Evolutionary conservation across 495 filamentous ascomycete species (phyloP).

Genomic region (Penicillium argentinense): DNA sequence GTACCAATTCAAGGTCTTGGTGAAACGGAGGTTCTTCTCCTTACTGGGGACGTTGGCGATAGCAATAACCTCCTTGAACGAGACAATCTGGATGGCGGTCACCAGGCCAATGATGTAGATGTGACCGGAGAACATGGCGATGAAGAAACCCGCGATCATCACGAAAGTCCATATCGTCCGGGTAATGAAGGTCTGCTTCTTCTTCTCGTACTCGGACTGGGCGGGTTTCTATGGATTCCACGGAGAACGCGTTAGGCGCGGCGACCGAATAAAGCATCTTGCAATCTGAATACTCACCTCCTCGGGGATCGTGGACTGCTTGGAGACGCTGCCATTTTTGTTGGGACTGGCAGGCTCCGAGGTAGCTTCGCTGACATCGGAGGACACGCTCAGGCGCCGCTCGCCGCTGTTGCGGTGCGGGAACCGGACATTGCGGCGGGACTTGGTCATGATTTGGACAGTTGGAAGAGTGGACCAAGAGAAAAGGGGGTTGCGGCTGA

Average conservation of each 20-base stretch:
- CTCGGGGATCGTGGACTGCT: conserved; percentile 48
- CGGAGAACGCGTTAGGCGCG: neutral
- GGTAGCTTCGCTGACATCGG: conserved; percentile 75
- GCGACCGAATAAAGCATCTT: neutral
- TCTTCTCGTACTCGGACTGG: conserved; percentile 89
- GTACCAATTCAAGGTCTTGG: conserved; percentile 97
- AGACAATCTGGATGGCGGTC: conserved; percentile 90
- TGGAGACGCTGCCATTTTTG: conserved; percentile 45
- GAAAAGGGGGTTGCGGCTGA: conserved; percentile 12
- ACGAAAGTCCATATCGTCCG: conserved; percentile 97
- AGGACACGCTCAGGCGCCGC: conserved; percentile 66
- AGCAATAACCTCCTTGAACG: conserved; percentile 98
- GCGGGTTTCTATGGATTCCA: conserved; percentile 39
- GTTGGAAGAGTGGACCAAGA: conserved; percentile 8
- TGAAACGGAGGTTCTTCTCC: conserved; percentile 87
- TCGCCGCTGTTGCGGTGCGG: conserved; percentile 60
- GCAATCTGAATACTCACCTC: conserved; percentile 36
- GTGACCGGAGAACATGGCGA: conserved; percentile 87
- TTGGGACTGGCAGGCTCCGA: conserved; percentile 61
- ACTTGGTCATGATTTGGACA: conserved; percentile 60
- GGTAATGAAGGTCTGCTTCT: conserved; percentile 96
- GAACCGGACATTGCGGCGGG: conserved; percentile 83
- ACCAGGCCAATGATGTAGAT: conserved; percentile 94
- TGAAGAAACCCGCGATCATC: conserved; percentile 95
- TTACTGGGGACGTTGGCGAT: conserved; percentile 93